Evolutionary conservation across 805 yeast genomes (phyloP), one percentile per base, ranked within the genome.

Genomic region (Kodamaea hsintzibuensis): DNA sequence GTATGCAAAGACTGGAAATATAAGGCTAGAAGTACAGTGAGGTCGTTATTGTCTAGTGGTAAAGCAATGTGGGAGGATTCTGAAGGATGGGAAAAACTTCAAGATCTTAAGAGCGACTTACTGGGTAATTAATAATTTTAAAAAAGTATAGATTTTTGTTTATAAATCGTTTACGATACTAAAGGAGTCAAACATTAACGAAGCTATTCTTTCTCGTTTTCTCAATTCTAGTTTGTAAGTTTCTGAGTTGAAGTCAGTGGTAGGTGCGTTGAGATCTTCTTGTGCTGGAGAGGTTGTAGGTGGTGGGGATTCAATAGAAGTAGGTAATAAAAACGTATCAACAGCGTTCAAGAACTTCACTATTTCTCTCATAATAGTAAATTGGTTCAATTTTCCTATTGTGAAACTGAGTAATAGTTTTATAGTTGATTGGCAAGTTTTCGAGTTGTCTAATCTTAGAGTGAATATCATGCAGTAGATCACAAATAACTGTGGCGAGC

Each of bases 1-100:
- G 96, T 92, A 8, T 91, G 97, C 68, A 84, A 86, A 64, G 96
- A 91, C 65, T 92, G 98, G 98, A 88, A 83, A 64, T 89, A 86
- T 71, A 91, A 91, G 67, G 85, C 96, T 1, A 80, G 85, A 57
- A 79, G 88, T 13, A 76, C 89, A 0, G 79, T 91, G 17, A 80
- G 96, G 63, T 81, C 89, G 1, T 74, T 91, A 59, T 79, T 89
- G 82, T 84, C 93, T 14, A 88, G 85, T 64, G 97, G 97, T 7
- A 86, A 82, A 62, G 73, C 77, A 19, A 79, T 79, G 57, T 91
- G 97, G 97, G 92, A 88, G 60, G 91, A 82, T 57, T 77, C 88
- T 2, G 85, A 81, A 37, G 95, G 91, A 1, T 91, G 93, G 89
- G 83, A 84, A 42, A 78, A 76, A 57, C 70, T 91, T 53, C 70